These are phyloP conservation scores for Neodidymelliopsis sp. DNA, from an alignment of 2,329 filamentous ascomycete genomes.

Conservation along the genomic window DNA sequence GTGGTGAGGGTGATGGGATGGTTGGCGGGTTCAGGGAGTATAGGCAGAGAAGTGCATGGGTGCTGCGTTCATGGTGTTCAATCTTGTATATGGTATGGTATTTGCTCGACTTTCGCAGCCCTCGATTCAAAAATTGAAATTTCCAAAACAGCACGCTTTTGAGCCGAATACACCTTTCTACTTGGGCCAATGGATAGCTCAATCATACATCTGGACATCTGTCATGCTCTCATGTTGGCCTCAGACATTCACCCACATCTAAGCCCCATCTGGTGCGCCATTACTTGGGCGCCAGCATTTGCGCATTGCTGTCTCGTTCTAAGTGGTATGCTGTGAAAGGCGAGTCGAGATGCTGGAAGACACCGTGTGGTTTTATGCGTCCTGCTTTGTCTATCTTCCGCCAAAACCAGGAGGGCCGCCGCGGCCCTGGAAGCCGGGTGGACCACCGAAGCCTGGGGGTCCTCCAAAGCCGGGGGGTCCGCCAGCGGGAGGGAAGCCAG, in stretches of 20 bases:
- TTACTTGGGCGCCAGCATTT: slow-evolving; percentile 3
- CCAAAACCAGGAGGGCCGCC: slow-evolving; percentile 42
- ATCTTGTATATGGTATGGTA: too few species aligned
- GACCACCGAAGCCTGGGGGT: slow-evolving; percentile 57
- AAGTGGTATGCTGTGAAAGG: background rate
- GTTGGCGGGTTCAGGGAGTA: too few species aligned
- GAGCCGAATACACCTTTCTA: background rate
- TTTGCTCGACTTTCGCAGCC: too few species aligned
- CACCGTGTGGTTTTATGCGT: background rate
- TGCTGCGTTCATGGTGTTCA: too few species aligned
- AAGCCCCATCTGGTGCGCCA: background rate
- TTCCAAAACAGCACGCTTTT: slow-evolving; percentile 10
- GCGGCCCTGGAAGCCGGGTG: slow-evolving; percentile 29
- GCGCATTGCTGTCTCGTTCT: too few species aligned
- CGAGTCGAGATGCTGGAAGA: background rate
- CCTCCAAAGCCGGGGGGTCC: slow-evolving; percentile 57
- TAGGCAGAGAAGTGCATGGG: too few species aligned
- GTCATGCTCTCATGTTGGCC: background rate
- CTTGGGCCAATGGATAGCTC: background rate
- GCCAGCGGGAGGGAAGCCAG: slow-evolving; percentile 56
- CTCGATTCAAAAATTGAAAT: too few species aligned
- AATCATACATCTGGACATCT: too few species aligned
- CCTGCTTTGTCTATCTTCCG: slow-evolving; percentile 27
- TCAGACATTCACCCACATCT: background rate
- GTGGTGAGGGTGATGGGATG: background rate